These are phyloP conservation scores for Agrostemma githago DNA, from an alignment of 148 eudicot genomes.

Conservation along the genomic window DNA sequence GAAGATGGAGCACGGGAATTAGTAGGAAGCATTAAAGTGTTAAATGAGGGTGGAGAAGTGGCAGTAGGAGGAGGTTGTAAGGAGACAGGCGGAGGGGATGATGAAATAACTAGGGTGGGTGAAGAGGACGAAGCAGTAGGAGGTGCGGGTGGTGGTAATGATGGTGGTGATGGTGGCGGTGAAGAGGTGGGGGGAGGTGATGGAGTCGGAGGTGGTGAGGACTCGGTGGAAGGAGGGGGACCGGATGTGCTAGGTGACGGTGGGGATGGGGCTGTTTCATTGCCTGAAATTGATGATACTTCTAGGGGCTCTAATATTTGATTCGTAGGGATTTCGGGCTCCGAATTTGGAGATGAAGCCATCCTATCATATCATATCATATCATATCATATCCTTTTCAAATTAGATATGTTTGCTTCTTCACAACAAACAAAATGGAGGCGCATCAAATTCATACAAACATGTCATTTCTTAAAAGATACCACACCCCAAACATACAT, in stretches of 20 bases:
- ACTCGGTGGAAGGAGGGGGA: constrained; percentile 3
- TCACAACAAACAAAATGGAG: constrained; percentile 26
- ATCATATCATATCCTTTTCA: neutral
- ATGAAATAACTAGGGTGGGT: constrained; percentile 16
- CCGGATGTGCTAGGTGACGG: neutral
- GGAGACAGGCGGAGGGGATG: constrained; percentile 16
- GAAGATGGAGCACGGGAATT: neutral
- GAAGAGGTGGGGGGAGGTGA: constrained; percentile 5
- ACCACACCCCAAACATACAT: constrained; percentile 16
- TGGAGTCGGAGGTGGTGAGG: constrained; percentile 31
- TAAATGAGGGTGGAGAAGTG: neutral
- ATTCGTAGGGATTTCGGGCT: constrained; percentile 28
- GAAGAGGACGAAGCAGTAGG: constrained; percentile 15
- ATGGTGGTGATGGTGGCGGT: constrained; percentile 11
- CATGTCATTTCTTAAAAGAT: constrained; percentile 19
- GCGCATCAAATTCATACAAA: constrained; percentile 26
- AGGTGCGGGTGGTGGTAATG: constrained; percentile 8
- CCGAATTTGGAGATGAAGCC: constrained; percentile 53
- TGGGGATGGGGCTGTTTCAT: neutral
- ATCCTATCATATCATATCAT: constrained; percentile 18
- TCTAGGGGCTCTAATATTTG: neutral
- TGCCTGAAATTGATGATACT: constrained; percentile 22
- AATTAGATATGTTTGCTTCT: constrained; percentile 11
- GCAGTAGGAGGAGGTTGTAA: constrained; percentile 16
- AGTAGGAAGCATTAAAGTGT: constrained; percentile 22